These are phyloP conservation scores for Penicillium lagena DNA, from an alignment of 495 filamentous ascomycete species.

Conservation along the genomic window DNA sequence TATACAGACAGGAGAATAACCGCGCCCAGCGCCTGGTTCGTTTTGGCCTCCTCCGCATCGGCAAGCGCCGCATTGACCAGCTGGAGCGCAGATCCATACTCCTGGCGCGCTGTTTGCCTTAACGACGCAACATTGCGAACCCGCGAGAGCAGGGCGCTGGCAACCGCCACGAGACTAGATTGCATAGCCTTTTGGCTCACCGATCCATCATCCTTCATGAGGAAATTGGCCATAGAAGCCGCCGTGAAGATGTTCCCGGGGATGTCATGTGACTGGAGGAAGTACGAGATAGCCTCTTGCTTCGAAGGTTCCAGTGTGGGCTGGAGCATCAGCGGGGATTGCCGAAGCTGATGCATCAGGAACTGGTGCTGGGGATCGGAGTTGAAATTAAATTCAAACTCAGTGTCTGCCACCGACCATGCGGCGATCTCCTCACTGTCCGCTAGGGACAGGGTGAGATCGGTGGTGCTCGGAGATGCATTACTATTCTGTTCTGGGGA, in stretches of 20 bases:
- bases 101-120: constrained; percentile 30
- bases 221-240: constrained; percentile 19
- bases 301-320: constrained; percentile 16
- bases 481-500: constrained; percentile 15
- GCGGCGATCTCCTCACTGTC: no score
- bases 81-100: constrained; percentile 43
- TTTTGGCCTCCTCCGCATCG: constrained; percentile 46
- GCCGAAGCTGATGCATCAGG: constrained; percentile 1
- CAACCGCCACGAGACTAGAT: constrained; percentile 41
- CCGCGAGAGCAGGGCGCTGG: constrained; percentile 45
- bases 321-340: constrained; percentile 14
- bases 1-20: constrained; percentile 51
- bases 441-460: no score
- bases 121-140: constrained; percentile 26
- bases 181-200: constrained; percentile 31
- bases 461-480: constrained; percentile 2
- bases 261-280: constrained; percentile 34
- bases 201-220: constrained; percentile 9
- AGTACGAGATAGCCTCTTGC: constrained; percentile 38
- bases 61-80: constrained; percentile 48
- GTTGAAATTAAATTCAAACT: constrained; percentile 8
- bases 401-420: no score
- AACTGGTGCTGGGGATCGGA: constrained; percentile 9
- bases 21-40: constrained; percentile 56
- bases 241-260: constrained; percentile 27